Conservation (phyloP, 139 green algal species). For the Tetradesmus lagerheimii region DNA sequence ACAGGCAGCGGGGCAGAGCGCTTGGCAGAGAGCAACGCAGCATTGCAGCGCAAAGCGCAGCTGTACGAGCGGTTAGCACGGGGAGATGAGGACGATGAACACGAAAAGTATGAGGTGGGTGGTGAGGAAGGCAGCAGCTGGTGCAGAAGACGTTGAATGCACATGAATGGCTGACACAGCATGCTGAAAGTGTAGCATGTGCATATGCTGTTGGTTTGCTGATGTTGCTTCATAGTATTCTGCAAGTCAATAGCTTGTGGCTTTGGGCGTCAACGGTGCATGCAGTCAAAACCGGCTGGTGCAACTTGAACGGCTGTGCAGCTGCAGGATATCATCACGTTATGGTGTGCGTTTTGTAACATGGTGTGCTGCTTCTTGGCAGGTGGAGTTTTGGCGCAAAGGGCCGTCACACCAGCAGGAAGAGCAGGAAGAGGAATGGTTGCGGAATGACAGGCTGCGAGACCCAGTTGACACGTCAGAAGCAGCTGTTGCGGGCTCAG, state of each 20-base stretch:
- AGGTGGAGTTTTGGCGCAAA: slow-evolving; percentile 50
- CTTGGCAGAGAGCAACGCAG: slow-evolving; percentile 63
- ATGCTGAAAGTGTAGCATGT: no score
- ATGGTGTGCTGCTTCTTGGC: no score
- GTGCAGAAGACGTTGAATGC: no score
- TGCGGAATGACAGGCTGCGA: slow-evolving; percentile 32
- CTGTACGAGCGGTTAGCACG: slow-evolving; percentile 82
- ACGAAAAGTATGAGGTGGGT: slow-evolving; percentile 84
- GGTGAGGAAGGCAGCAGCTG: neutral
- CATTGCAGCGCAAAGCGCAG: slow-evolving; percentile 84
- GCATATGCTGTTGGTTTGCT: neutral
- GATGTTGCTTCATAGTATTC: neutral
- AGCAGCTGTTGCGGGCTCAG: slow-evolving; percentile 42
- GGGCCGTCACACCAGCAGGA: slow-evolving; percentile 28
- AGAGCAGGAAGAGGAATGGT: slow-evolving; percentile 16
- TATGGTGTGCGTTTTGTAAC: no score
- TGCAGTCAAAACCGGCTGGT: no score
- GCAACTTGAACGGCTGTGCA: no score
- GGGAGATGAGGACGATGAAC: slow-evolving; percentile 66
- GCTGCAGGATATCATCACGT: no score
- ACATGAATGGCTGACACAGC: no score
- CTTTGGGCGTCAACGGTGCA: no score
- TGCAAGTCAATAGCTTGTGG: neutral
- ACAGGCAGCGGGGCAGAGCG: slow-evolving; percentile 26
- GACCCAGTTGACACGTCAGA: slow-evolving; percentile 49